Evolutionary conservation across 2,329 filamentous ascomycete species (phyloP).

Genomic region (Apiospora kogelbergensis): DNA sequence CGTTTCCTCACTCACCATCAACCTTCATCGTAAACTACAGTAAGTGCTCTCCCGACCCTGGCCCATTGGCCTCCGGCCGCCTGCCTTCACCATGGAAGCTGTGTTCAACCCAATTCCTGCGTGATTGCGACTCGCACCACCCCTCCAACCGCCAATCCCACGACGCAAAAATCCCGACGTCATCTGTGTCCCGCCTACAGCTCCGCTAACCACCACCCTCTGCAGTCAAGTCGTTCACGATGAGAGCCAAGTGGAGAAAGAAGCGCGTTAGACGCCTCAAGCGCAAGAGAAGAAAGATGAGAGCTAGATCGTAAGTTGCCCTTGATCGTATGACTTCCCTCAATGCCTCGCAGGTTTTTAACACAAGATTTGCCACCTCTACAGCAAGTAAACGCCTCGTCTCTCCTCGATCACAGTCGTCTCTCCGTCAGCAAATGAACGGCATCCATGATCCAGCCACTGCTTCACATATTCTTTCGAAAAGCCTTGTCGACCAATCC

Average conservation of each 20-base stretch:
- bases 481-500: neutral
- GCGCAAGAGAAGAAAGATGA: conserved; percentile 99
- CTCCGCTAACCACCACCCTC: neutral
- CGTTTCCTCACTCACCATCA: neutral
- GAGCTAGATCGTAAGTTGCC: conserved; percentile 82
- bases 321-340: neutral
- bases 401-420: conserved; percentile 35
- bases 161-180: neutral
- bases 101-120: neutral
- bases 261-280: conserved; percentile 97
- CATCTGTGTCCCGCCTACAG: neutral
- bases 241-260: conserved; percentile 99
- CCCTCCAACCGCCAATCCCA: neutral
- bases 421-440: conserved; percentile 11
- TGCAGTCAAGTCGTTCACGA: conserved; percentile 40
- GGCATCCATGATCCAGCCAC: conserved; percentile 10
- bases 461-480: neutral
- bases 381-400: conserved; percentile 38
- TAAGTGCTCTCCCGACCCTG: neutral
- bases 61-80: neutral
- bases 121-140: neutral
- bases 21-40: conserved; percentile 7
- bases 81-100: neutral
- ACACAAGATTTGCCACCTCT: neutral
- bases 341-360: neutral